Evolutionary conservation across 352 stramenopile species (phyloP).

Genomic region (Thalassiosira delicatula): DNA sequence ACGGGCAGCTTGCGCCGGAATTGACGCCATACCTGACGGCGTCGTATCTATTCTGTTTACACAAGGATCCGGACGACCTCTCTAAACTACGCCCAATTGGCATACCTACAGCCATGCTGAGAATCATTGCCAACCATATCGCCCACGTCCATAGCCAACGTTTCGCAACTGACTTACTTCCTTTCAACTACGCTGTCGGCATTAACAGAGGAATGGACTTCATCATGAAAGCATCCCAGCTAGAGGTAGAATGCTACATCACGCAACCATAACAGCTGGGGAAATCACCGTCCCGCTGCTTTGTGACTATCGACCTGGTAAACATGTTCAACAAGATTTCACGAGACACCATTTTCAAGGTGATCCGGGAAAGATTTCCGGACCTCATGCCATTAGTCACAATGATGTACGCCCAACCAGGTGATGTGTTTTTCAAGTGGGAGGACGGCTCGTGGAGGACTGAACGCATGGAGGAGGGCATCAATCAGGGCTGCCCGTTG

Average conservation of each 20-base stretch:
- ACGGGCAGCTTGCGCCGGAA: too few species aligned
- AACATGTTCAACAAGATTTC: constrained; percentile 57
- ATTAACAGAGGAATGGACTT: constrained; percentile 22
- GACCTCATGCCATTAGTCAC: background rate
- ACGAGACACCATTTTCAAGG: constrained; percentile 22
- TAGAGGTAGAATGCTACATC: constrained; percentile 23
- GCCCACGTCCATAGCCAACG: background rate
- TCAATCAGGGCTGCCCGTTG: constrained; percentile 36
- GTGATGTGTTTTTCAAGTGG: constrained; percentile 1
- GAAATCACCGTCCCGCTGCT: background rate
- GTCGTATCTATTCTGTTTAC: background rate
- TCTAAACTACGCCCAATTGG: constrained; percentile 26
- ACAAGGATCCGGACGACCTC: background rate
- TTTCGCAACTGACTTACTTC: constrained; percentile 1
- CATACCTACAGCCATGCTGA: constrained; percentile 11
- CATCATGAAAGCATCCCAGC: background rate
- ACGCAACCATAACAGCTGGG: background rate
- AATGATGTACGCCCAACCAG: background rate
- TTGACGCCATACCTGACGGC: background rate
- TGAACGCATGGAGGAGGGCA: constrained; percentile 18
- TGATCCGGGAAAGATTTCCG: constrained; percentile 13
- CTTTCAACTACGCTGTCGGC: constrained; percentile 28
- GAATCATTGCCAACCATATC: constrained; percentile 16
- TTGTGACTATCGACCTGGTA: constrained; percentile 33
- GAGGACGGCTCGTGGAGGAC: constrained; percentile 6